Evolutionary conservation across 1,284 basidiomycete genomes (phyloP).

Genomic region (Microstroma glucosiphilum): DNA sequence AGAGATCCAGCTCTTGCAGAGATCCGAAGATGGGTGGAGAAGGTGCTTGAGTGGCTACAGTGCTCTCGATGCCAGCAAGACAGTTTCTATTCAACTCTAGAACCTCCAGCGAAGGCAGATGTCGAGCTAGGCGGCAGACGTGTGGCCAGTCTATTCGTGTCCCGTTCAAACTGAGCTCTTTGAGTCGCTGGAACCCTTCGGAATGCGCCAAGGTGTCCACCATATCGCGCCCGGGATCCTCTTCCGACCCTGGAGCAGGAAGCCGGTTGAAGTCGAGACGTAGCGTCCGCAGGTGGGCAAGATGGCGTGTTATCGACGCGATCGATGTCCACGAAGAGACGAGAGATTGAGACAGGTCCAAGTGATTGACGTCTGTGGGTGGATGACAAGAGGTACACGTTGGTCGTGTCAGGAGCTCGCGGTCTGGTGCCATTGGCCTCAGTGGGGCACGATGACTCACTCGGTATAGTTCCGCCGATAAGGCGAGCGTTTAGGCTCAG

Average conservation of each 20-base stretch:
- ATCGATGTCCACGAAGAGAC: constrained; percentile 68
- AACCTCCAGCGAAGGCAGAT: constrained; percentile 61
- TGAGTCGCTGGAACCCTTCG: constrained; percentile 66
- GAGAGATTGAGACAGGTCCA: constrained; percentile 77
- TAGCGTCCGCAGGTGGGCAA: background rate
- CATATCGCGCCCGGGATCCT: constrained; percentile 48
- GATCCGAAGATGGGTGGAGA: constrained; percentile 18
- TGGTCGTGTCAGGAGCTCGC: too few relatives aligned
- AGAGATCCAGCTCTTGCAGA: constrained; percentile 65
- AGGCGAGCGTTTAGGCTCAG: too few relatives aligned
- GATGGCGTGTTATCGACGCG: constrained; percentile 58
- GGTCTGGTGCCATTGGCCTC: too few relatives aligned
- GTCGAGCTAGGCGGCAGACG: background rate
- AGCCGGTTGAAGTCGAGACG: constrained; percentile 10
- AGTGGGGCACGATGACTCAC: constrained; percentile 54
- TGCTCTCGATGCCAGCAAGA: constrained; percentile 46
- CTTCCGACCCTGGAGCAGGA: background rate
- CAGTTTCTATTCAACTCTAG: constrained; percentile 75
- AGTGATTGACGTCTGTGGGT: constrained; percentile 63
- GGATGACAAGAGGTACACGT: background rate
- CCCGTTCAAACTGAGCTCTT: constrained; percentile 62
- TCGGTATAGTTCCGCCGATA: constrained; percentile 61
- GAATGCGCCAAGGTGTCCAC: constrained; percentile 59
- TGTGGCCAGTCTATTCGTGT: background rate
- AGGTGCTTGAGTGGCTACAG: background rate